Evolutionary conservation across 805 yeast genomes (phyloP), one percentile per base, ranked within the genome.

Genomic region (Monosporozyma solicola): DNA sequence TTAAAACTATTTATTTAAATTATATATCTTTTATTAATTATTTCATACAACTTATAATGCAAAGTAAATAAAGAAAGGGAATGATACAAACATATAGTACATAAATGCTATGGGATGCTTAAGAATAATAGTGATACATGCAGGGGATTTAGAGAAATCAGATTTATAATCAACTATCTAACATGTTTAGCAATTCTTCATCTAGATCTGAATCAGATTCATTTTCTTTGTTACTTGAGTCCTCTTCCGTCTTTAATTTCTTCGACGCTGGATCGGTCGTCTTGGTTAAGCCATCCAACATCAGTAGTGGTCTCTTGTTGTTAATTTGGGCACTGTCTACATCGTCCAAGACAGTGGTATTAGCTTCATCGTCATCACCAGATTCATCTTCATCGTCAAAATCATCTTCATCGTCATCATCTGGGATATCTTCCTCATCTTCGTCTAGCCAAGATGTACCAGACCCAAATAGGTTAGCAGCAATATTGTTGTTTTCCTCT

Each of bases 371-470:
- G 0, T 58, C 59, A 20, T 56, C 58, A 2, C 57, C 63, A 4
- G 57, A 65, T 3, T 55, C 61, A 2, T 59, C 69, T 33, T 61
- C 66, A 32, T 63, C 60, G 13, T 59, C 65, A 50, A 66, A 69
- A 52, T 65, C 68, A 31, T 50, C 58, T 27, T 61, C 62, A 52
- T 65, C 68, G 29, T 50, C 58, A 32, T 61, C 62, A 10, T 54
- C 57, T n/a, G 57, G 57, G 9, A 61, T 53, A n/a, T 62, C 66
- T 32, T 61, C 65, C n/a, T 63, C 69, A 24, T 63, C 67, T 44
- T 64, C 64, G 13, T 62, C 65, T 31, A 68, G 55, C 72, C 72
- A 68, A 10, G 68, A 61, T 3, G 64, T 61, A 25, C 67, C 68
- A 8, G 63, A 60, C 1, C 66, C 64, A 51, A 67, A 63, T 24